Conservation (phyloP, 495 filamentous ascomycete species). For the Xanthoparmelia taractica region DNA sequence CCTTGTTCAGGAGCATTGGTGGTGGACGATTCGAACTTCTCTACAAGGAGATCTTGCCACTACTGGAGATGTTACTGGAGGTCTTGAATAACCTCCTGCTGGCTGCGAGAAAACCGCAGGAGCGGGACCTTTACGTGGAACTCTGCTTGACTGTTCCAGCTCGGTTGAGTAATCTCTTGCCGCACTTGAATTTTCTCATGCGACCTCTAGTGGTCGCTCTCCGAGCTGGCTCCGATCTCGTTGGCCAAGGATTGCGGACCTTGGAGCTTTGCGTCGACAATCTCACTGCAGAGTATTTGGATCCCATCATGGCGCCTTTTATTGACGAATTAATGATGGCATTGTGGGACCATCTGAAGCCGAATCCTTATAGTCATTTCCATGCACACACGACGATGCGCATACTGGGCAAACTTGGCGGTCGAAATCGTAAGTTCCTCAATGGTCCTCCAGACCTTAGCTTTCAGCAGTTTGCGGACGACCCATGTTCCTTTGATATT, state of each 20-base stretch:
- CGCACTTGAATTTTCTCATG: slow-evolving; percentile 97
- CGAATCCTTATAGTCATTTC: slow-evolving; percentile 90
- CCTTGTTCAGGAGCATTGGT: slow-evolving; percentile 91
- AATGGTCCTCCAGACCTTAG: slow-evolving; percentile 73
- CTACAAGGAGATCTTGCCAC: slow-evolving; percentile 94
- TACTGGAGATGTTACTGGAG: slow-evolving; percentile 94
- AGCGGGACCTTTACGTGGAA: slow-evolving; percentile 95
- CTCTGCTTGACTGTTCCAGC: slow-evolving; percentile 94
- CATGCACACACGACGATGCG: slow-evolving; percentile 96
- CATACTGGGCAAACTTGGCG: slow-evolving; percentile 96
- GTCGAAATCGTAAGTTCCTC: slow-evolving; percentile 89
- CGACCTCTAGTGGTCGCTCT: slow-evolving; percentile 90
- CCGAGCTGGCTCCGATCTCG: slow-evolving; percentile 82
- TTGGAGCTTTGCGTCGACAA: slow-evolving; percentile 97
- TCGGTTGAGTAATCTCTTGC: slow-evolving; percentile 85
- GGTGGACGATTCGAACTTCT: slow-evolving; percentile 94
- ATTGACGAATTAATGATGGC: slow-evolving; percentile 98
- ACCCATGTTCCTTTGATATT: slow-evolving; percentile 75
- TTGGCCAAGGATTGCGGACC: slow-evolving; percentile 87
- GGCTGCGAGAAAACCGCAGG: slow-evolving; percentile 78
- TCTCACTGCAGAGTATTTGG: slow-evolving; percentile 91
- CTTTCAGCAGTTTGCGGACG: slow-evolving; percentile 80
- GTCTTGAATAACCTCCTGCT: slow-evolving; percentile 89
- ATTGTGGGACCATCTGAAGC: slow-evolving; percentile 87
- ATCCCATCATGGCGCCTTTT: slow-evolving; percentile 98